phyloP scores from a whole-genome alignment of 441 rosid species.

The Jatropha podagrica region DNA sequence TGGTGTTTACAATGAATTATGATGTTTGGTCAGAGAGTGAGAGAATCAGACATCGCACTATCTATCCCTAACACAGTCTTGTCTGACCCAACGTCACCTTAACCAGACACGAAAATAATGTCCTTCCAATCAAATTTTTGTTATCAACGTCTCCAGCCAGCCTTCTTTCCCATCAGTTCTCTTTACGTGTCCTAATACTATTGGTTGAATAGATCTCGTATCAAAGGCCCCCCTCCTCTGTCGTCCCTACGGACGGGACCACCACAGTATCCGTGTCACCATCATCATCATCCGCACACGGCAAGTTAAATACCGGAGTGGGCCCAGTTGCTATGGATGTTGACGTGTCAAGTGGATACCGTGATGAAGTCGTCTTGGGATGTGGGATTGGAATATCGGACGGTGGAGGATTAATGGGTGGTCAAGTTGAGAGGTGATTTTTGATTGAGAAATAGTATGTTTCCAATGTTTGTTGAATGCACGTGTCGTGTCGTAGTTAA shows the following conservation, averaged over 20 bases:
- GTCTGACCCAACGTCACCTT: constrained; percentile 40
- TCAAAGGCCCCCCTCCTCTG: constrained; percentile 10
- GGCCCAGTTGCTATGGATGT: not conserved
- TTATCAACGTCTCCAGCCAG: constrained; percentile 9
- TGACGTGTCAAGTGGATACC: constrained; percentile 18
- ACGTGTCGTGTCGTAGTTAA: constrained; percentile 17
- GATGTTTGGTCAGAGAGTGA: constrained; percentile 2
- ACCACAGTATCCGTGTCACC: constrained; percentile 33
- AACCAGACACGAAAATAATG: constrained; percentile 11
- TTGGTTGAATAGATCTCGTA: constrained; percentile 30
- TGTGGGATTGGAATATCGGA: not conserved
- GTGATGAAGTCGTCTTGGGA: not conserved
- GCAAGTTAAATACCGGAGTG: not conserved
- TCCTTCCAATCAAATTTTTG: not conserved
- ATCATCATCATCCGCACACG: constrained; percentile 20
- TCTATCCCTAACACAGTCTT: constrained; percentile 30
- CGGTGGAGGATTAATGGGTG: not conserved
- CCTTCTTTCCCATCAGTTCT: not conserved
- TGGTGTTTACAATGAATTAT: not conserved
- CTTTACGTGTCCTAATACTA: constrained; percentile 22
- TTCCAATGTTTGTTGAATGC: constrained; percentile 22
- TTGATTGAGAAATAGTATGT: constrained; percentile 9
- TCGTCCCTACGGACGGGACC: constrained; percentile 34
- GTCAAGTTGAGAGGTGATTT: not conserved
- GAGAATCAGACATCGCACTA: constrained; percentile 24